phyloP scores from a whole-genome alignment of 169 alveolate genomes.

The Theileria sp. region DNA sequence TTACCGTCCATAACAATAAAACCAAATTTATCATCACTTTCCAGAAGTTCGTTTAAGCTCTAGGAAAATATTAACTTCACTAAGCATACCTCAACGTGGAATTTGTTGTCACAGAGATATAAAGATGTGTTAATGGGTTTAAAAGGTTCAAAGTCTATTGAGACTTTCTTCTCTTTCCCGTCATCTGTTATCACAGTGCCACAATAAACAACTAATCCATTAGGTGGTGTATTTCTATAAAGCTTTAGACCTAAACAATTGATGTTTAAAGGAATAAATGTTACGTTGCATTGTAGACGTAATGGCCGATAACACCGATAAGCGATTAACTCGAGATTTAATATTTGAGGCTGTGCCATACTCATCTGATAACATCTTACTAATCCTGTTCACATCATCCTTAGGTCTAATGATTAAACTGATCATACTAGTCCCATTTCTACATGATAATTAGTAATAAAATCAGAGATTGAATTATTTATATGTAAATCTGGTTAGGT shows the following conservation, averaged over 20 bases:
- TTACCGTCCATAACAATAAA: conserved; percentile 97
- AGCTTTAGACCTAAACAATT: conserved; percentile 83
- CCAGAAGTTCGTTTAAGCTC: conserved; percentile 82
- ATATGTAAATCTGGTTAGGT: neutral
- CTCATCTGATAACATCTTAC: conserved; percentile 93
- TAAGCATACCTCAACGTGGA: conserved; percentile 90
- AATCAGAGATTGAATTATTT: neutral
- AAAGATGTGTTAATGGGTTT: conserved; percentile 95
- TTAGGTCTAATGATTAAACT: conserved; percentile 94
- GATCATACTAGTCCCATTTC: conserved; percentile 97
- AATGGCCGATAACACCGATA: conserved; percentile 96
- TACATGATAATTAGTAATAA: neutral
- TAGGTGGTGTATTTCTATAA: conserved; percentile 94
- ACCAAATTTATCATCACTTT: conserved; percentile 96
- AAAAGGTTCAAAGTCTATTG: conserved; percentile 97
- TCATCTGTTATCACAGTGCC: conserved; percentile 95
- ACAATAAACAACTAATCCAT: conserved; percentile 96
- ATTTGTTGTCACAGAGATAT: conserved; percentile 94
- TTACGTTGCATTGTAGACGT: conserved; percentile 95
- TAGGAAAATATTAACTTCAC: conserved; percentile 34
- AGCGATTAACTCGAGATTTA: conserved; percentile 94
- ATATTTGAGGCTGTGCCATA: conserved; percentile 96
- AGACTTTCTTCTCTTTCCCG: conserved; percentile 93
- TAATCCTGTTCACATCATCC: conserved; percentile 91
- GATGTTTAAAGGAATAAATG: neutral